phyloP scores from a whole-genome alignment of 116 monocot genomes.

The Thalassia testudinum region DNA sequence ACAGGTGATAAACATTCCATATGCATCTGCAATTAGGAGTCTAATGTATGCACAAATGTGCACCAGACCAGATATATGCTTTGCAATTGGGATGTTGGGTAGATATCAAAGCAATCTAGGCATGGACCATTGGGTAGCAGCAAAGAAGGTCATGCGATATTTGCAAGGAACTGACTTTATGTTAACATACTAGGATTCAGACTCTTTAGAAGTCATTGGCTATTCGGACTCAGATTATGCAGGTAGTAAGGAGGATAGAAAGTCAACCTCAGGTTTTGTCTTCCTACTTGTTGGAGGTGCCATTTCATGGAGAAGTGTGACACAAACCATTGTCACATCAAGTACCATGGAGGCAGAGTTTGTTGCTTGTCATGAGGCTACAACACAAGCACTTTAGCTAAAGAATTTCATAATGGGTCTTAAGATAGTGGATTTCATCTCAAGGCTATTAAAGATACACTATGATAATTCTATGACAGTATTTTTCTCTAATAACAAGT shows the following conservation, averaged over 20 bases:
- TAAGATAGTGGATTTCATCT: background rate
- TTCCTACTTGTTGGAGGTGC: constrained; percentile 1
- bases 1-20: constrained; percentile 3
- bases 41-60: constrained; percentile 5
- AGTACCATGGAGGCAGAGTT: constrained; percentile 1
- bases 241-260: background rate
- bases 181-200: constrained; percentile 2
- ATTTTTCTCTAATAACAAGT: constrained; percentile 6
- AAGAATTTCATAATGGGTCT: background rate
- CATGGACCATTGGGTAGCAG: background rate
- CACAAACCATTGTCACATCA: background rate
- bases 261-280: background rate
- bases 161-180: background rate
- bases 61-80: background rate
- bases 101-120: background rate
- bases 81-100: background rate
- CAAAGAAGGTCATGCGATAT: background rate
- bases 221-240: background rate
- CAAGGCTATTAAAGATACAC: constrained; percentile 1
- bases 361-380: background rate
- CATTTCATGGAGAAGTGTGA: constrained; percentile 4
- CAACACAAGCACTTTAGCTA: background rate
- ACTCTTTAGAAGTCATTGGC: background rate
- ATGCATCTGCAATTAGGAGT: background rate
- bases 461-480: background rate